Conservation (phyloP, 2,329 filamentous ascomycete species). For the Talaromyces albobiverticillius region DNA sequence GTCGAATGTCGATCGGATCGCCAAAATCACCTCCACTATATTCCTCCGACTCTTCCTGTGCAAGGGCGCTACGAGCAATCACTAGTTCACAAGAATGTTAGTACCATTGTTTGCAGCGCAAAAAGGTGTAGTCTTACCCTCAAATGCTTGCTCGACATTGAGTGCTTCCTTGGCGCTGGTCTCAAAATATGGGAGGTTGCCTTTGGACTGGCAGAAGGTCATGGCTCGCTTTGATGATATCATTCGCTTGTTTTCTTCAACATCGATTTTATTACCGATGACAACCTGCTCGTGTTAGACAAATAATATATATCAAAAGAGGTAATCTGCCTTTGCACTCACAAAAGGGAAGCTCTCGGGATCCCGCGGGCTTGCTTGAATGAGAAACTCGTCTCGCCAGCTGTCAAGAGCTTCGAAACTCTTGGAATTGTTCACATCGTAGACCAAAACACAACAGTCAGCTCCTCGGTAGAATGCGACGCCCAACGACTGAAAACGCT, state of each 20-base stretch:
- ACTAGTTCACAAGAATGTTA: conserved; percentile 55
- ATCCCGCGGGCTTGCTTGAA: conserved; percentile 93
- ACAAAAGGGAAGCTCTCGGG: conserved; percentile 98
- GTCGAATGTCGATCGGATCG: conserved; percentile 96
- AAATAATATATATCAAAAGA: neutral
- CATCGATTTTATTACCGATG: conserved; percentile 97
- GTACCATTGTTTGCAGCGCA: conserved; percentile 12
- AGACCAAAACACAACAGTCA: conserved; percentile 96
- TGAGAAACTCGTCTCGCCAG: conserved; percentile 97
- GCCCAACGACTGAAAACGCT: conserved; percentile 94
- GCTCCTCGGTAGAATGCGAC: conserved; percentile 97
- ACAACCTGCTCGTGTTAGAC: conserved; percentile 62
- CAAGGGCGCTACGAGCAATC: conserved; percentile 91
- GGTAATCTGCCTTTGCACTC: conserved; percentile 39
- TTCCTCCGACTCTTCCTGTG: conserved; percentile 96
- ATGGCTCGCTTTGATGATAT: conserved; percentile 94
- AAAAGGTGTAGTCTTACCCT: conserved; percentile 48
- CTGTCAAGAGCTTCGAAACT: conserved; percentile 98
- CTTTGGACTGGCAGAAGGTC: conserved; percentile 97
- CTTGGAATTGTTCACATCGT: conserved; percentile 99
- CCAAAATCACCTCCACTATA: conserved; percentile 90
- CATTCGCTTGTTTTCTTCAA: conserved; percentile 95
- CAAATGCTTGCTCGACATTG: conserved; percentile 89
- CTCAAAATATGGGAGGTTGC: conserved; percentile 97
- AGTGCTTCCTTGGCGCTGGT: conserved; percentile 98